Evolutionary conservation across 805 yeast genomes (phyloP).

Genomic region (Metschnikowia henanensis): DNA sequence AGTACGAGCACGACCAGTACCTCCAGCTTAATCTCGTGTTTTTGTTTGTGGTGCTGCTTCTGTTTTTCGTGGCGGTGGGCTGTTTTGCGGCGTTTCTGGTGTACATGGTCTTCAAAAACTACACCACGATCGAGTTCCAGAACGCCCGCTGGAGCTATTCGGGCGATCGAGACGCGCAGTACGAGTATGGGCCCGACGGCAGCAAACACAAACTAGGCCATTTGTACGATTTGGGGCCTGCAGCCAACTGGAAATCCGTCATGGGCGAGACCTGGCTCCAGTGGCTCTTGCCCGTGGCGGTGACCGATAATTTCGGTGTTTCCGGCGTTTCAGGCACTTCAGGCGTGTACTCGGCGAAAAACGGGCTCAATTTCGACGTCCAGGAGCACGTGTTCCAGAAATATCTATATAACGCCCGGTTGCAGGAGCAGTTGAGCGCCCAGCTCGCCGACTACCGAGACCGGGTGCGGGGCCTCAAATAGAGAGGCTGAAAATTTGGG

Average conservation of each 20-base stretch:
- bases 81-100: constrained; percentile 55
- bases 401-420: constrained; percentile 38
- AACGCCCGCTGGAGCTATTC: constrained; percentile 50
- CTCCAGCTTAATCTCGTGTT: constrained; percentile 57
- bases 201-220: constrained; percentile 53
- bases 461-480: constrained; percentile 12
- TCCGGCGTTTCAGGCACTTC: constrained; percentile 19
- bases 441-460: constrained; percentile 32
- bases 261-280: constrained; percentile 69
- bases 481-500: neutral
- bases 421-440: constrained; percentile 46
- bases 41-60: constrained; percentile 57
- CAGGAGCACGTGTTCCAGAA: constrained; percentile 43
- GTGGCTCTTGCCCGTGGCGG: constrained; percentile 67
- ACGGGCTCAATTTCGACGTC: constrained; percentile 55
- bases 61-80: constrained; percentile 47
- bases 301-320: too few species aligned
- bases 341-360: constrained; percentile 22
- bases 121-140: constrained; percentile 80
- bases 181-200: constrained; percentile 41
- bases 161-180: constrained; percentile 30
- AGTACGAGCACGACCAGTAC: constrained; percentile 39
- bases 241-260: constrained; percentile 60
- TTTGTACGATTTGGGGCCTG: constrained; percentile 71
- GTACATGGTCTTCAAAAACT: constrained; percentile 60